phyloP scores from a whole-genome alignment of 202 grass and related monocot species.

The Zizania palustris region DNA sequence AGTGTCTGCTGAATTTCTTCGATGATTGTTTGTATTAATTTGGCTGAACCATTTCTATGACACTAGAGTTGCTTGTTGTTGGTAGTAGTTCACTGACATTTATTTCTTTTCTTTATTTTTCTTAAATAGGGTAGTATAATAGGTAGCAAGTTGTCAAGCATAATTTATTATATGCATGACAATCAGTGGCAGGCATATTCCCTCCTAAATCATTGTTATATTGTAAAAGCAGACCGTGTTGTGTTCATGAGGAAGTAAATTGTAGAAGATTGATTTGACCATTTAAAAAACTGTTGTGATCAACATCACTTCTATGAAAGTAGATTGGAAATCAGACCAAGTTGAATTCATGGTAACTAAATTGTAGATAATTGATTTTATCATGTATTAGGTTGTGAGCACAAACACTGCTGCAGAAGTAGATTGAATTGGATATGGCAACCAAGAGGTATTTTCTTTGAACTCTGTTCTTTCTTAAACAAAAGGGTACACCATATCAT shows the following conservation, averaged over 20 bases:
- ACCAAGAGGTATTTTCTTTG: conserved; percentile 13
- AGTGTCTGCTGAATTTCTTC: not conserved
- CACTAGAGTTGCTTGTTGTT: conserved; percentile 1
- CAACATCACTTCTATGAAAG: conserved; percentile 21
- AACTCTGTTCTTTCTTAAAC: not conserved
- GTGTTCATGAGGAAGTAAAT: not conserved
- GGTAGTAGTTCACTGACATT: conserved; percentile 17
- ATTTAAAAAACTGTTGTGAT: not conserved
- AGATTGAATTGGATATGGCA: conserved; percentile 28
- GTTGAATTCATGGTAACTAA: not conserved
- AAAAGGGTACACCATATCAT: not conserved
- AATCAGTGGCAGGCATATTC: not conserved
- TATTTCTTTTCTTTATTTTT: not conserved
- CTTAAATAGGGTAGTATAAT: not conserved
- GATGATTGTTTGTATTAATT: not conserved
- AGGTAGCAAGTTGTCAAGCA: not conserved
- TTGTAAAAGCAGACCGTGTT: not conserved
- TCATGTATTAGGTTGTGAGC: conserved; percentile 50
- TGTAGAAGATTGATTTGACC: not conserved
- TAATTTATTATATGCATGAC: not conserved
- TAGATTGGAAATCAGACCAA: conserved; percentile 22
- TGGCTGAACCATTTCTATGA: not conserved
- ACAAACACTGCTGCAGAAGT: conserved; percentile 26
- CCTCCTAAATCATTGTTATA: no score
- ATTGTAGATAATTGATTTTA: not conserved